phyloP scores from a whole-genome alignment of 768 basidiomycete genomes.

The Lepiota venenata region DNA sequence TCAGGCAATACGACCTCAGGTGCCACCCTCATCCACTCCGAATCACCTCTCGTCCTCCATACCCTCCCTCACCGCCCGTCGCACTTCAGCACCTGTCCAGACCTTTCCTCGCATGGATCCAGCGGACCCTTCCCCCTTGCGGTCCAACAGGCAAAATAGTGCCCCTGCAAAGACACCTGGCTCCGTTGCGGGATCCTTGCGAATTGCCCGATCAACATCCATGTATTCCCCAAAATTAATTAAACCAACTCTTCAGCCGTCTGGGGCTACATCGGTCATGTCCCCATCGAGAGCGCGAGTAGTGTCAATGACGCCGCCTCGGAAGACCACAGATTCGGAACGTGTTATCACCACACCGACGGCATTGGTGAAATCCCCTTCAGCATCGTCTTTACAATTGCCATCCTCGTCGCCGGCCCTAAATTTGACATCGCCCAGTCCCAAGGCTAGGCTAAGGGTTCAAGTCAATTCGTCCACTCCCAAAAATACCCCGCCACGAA shows the following conservation, averaged over 20 bases:
- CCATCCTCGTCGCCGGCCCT: conserved; percentile 29
- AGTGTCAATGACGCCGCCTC: conserved; percentile 40
- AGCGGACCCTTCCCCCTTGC: conserved; percentile 24
- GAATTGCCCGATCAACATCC: conserved; percentile 23
- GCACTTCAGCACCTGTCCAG: conserved; percentile 36
- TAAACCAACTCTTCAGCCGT: conserved; percentile 15
- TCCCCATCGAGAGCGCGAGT: conserved; percentile 34
- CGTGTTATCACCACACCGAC: conserved; percentile 13
- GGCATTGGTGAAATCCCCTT: conserved; percentile 23
- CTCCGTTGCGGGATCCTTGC: conserved; percentile 23
- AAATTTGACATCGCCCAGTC: conserved; percentile 37
- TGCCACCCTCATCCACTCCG: conserved; percentile 31
- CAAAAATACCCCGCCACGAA: conserved; percentile 26
- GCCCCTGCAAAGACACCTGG: conserved; percentile 11
- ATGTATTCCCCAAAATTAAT: conserved; percentile 21
- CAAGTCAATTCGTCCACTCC: conserved; percentile 22
- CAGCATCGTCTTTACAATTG: conserved; percentile 20
- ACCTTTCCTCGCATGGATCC: conserved; percentile 25
- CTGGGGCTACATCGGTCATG: conserved; percentile 11
- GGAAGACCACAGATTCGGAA: conserved; percentile 18
- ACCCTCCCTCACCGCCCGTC: conserved; percentile 33
- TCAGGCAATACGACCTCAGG: conserved; percentile 52
- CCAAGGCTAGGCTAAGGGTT: conserved; percentile 25
- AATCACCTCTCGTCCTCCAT: conserved; percentile 37
- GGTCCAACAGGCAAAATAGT: conserved; percentile 17